Percentiles rank a stretch among this genome's conserved stretches.
Conservation (phyloP, 306 rosid species). For the Arachis hypogaea region DNA sequence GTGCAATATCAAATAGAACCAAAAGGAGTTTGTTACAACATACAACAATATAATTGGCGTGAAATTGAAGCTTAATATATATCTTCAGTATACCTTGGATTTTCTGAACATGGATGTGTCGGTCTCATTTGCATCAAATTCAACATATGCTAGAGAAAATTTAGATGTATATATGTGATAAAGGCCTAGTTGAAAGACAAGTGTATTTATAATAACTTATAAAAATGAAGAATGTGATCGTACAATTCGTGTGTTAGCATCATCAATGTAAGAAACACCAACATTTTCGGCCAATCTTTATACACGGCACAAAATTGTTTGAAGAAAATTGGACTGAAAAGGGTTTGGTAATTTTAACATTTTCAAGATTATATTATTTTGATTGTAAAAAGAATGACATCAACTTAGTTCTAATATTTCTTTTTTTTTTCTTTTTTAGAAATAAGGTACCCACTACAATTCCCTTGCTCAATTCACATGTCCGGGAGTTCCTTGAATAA, state of each 20-base stretch:
- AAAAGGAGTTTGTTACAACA: neutral
- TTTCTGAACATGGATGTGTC: neutral
- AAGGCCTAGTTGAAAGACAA: neutral
- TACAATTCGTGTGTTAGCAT: neutral
- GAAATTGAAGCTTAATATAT: constrained; percentile 10
- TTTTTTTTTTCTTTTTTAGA: no score
- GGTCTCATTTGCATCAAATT: constrained; percentile 18
- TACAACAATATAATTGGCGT: neutral
- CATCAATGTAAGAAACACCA: neutral
- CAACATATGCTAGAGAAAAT: neutral
- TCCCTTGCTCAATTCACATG: no score
- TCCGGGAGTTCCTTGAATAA: no score
- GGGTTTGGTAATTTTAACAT: no score
- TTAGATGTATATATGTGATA: neutral
- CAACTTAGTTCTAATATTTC: no score
- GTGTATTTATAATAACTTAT: neutral
- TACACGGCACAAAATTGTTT: no score
- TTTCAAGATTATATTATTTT: no score
- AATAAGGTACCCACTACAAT: no score
- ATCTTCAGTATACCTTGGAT: neutral
- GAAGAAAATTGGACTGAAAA: no score
- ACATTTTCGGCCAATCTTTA: neutral
- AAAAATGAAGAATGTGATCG: neutral
- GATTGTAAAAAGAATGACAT: no score
- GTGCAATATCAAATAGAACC: neutral